Base-by-base conservation (phyloP, 78 protist species). In the Guillardia theta region DNA sequence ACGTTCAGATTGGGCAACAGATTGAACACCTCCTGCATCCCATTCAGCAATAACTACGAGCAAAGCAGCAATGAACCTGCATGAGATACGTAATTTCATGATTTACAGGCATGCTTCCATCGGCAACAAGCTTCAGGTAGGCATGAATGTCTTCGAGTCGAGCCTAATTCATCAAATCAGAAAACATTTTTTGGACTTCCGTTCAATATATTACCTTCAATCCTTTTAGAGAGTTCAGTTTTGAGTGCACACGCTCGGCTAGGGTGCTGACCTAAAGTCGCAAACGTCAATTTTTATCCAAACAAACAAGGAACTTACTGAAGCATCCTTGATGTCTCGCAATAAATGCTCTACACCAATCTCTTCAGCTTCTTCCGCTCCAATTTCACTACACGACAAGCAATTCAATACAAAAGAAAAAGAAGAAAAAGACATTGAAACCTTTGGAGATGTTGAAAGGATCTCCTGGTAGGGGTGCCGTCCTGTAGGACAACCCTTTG, bases 321-420 rank as follows among this genome's bases (percentile, higher is more conserved):
- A 24, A 58, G n/a, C n/a, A 53, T 98, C 99, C 94, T 97, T 96
- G 77, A 98, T 88, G 87, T 95, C 93, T 44, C 97, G 97, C 45
- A 99, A 96, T 58, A 99, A 95, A 93, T 99, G 99, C 94, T 98
- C 99, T 43, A 99, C 99, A n/a, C 99, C 99, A 64, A 99, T 96
- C 93, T 98, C 99, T 92, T 98, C 99, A 33, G 98, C 98, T 92
- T 98, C 99, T 1, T 94, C 76, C 24, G 99, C 98, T 1, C 98
- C 98, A 44, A 99, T 96, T 39, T 97, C 97, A 30, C 97, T 93
- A 30, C 97, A 95, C n/a, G n/a, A n/a, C n/a, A n/a, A n/a, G n/a
- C n/a, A n/a, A n/a, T n/a, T n/a, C n/a, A n/a, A n/a, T n/a, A n/a
- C n/a, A n/a, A n/a, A n/a, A n/a, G n/a, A n/a, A n/a, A n/a, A n/a